These are phyloP conservation scores for Prunus mira DNA, from an alignment of 306 rosid genomes.

Conservation along the genomic window DNA sequence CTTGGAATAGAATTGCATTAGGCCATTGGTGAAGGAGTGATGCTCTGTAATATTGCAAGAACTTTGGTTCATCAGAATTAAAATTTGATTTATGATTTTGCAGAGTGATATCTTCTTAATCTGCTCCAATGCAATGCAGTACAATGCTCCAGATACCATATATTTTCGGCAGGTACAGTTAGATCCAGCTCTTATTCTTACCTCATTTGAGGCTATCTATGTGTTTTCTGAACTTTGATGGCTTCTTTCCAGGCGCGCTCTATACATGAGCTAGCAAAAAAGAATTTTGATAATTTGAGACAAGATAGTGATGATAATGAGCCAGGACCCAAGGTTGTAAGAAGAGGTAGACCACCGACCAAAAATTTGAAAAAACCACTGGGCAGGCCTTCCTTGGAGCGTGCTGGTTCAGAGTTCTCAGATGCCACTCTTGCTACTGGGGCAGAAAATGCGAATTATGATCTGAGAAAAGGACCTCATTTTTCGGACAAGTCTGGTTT, in stretches of 20 bases:
- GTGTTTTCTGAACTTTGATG: constrained; percentile 7
- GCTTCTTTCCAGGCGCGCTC: constrained; percentile 54
- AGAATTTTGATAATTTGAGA: constrained; percentile 58
- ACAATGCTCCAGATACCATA: constrained; percentile 67
- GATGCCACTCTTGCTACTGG: constrained; percentile 52
- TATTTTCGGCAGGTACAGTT: constrained; percentile 66
- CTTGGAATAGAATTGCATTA: background rate
- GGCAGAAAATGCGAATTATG: constrained; percentile 43
- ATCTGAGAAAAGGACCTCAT: constrained; percentile 45
- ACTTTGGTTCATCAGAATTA: constrained; percentile 12
- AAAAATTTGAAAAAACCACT: constrained; percentile 47
- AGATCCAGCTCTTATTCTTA: background rate
- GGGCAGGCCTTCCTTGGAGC: constrained; percentile 49
- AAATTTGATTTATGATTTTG: constrained; percentile 19
- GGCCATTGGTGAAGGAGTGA: background rate
- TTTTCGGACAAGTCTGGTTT: constrained; percentile 37
- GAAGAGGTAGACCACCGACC: constrained; percentile 74
- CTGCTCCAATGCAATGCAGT: constrained; percentile 74
- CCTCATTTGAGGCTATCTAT: background rate
- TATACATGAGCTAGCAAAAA: constrained; percentile 62
- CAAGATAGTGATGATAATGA: constrained; percentile 67
- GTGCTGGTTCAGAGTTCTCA: constrained; percentile 41
- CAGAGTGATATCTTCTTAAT: constrained; percentile 63
- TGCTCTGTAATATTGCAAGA: background rate
- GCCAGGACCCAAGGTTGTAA: constrained; percentile 48